Conservation (phyloP, 73 alveolate species). For the Paramecium primaurelia region DNA sequence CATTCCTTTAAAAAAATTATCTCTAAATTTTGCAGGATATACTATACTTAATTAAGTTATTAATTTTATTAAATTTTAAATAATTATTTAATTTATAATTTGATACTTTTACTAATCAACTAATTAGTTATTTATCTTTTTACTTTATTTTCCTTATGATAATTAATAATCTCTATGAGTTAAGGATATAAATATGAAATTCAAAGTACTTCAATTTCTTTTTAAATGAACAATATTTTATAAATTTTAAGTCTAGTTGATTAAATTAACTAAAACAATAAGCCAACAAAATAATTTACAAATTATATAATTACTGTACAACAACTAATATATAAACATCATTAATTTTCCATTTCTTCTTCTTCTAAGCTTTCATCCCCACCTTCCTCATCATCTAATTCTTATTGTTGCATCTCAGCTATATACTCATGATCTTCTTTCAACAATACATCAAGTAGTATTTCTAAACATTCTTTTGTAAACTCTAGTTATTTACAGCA, state of each 20-base stretch:
- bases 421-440: constrained; percentile 20
- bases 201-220: background rate
- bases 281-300: background rate
- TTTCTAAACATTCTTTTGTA: background rate
- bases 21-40: too few relatives aligned
- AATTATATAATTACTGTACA: background rate
- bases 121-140: too few relatives aligned
- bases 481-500: background rate
- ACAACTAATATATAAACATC: background rate
- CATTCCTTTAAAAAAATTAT: too few relatives aligned
- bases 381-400: constrained; percentile 23
- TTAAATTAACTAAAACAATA: background rate
- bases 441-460: background rate
- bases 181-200: too few relatives aligned
- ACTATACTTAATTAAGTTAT: too few relatives aligned
- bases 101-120: too few relatives aligned
- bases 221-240: background rate
- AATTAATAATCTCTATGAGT: too few relatives aligned
- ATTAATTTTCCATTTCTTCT: background rate
- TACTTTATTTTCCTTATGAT: too few relatives aligned
- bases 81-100: too few relatives aligned
- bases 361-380: background rate
- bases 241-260: background rate
- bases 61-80: too few relatives aligned
- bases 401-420: constrained; percentile 15